Base-by-base conservation (phyloP, 1,139 yeast species). In the Blastobotrys apis region DNA sequence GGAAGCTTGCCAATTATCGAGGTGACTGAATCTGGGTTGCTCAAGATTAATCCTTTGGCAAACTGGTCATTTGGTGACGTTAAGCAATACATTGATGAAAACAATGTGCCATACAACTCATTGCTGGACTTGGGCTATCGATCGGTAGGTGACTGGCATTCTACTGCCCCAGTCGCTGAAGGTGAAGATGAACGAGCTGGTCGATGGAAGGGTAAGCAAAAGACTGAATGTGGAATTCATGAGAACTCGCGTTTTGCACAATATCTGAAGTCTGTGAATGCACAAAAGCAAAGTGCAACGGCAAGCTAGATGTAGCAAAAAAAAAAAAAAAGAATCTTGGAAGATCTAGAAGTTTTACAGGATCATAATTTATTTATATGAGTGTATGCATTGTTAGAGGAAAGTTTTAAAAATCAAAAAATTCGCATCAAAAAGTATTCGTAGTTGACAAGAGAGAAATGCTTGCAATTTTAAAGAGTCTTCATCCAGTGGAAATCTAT, bases 131-230 rank as follows among this genome's bases (percentile, higher is more conserved):
- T 80, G 48, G 97, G 97, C 0, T 92, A 90, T 65, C 81, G 88
- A 57, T 84, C 95, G 0, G 77, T 92, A 17, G 98, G 98, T 1
- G 98, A 92, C 65, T 92, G 92, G 79, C 98, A 92, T 65, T 85
- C 95, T 0, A 92, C 98, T 0, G 79, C 68, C 33, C 97, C 97
- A 1, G 95, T 87, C 9, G 77, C 71, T 9, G 96, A 84, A 39
- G 95, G 94, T 4, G 97, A 87, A 60, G 97, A 90, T 61, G 98
- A 92, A 63, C 77, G 98, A 54, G 80, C 94, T 25, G 98, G 98
- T 1, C 77, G 98, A 57, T 92, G 98, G 98, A 84, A 84, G 71
- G 97, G 97, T 2, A 77, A 83, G 63, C 75, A 80, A 4, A 92
- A 92, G 69, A 87, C 96, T 0, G 98, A 92, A 63, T 92, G 98